Base-by-base conservation (phyloP, 768 basidiomycete genomes). In the Trametes elegans region DNA sequence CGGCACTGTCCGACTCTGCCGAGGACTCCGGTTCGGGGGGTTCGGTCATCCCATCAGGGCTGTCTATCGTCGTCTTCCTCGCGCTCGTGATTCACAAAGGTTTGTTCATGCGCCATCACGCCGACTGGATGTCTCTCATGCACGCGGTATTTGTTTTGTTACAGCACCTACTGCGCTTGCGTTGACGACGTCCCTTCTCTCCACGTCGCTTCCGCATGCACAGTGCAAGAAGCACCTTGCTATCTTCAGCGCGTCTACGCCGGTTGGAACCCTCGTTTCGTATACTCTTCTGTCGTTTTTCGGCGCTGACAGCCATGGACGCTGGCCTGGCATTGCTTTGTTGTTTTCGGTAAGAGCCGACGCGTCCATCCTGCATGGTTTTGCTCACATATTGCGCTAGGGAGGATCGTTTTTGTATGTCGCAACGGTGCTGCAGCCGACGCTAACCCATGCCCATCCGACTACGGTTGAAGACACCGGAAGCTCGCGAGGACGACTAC, bases 71-170 rank as follows among this genome's bases (percentile, higher is more conserved):
- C 38, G 88, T 99, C 3, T 98, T 98, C 67, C 66, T 97, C 21
- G 95, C 97, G 3, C 81, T 99, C 36, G 78, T 91, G 43, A 76
- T 98, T 19, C 97, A 98, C 72, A 98, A 98, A 81, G 90, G 90
- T 79, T 41, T 16, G 26, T 43, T 5, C 11, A 9, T 43, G 26
- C n/a, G n/a, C n/a, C n/a, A n/a, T n/a, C n/a, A n/a, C n/a, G n/a
- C n/a, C n/a, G 40, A 9, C 38, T 42, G n/a, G 5, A 23, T 23
- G 3, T n/a, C 9, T 38, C 27, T 18, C 5, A 24, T 34, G 5
- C 52, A 10, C 18, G 2, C 41, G 24, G 23, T 9, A 27, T 27
- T 27, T 7, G 8, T 10, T 39, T 3, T 32, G n/a, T n/a, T n/a
- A 29, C 62, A 96, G 95, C 89, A 0, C 96, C 96, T 1, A 94